Evolutionary conservation across 495 filamentous ascomycete species (phyloP).

Genomic region (Penicillium daleae): DNA sequence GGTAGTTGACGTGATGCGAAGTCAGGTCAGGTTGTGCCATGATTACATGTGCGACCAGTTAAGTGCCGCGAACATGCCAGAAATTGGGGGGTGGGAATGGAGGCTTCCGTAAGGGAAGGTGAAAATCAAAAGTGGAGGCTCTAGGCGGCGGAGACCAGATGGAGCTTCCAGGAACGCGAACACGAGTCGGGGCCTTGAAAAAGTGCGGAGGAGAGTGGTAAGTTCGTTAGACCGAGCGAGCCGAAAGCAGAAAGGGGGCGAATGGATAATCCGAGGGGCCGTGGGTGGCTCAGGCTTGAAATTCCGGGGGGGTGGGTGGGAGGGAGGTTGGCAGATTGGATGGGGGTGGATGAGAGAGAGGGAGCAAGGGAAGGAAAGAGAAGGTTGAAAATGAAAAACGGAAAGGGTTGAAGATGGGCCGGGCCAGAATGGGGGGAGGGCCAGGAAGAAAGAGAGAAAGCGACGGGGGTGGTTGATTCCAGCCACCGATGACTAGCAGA

Average conservation of each 20-base stretch:
- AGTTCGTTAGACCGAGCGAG: background rate
- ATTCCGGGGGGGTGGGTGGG: background rate
- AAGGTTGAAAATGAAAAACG: background rate
- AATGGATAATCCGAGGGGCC: conserved; percentile 3
- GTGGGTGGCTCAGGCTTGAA: background rate
- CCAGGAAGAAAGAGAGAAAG: background rate
- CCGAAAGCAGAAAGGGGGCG: conserved; percentile 3
- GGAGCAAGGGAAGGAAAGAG: background rate
- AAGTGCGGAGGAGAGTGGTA: background rate
- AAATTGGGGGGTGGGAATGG: conserved; percentile 23
- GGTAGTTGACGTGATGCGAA: conserved; percentile 95
- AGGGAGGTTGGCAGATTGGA: too few species aligned
- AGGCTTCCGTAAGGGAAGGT: conserved; percentile 29
- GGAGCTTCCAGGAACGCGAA: conserved; percentile 13
- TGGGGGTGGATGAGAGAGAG: background rate
- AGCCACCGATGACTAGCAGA: conserved; percentile 3
- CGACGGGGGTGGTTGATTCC: background rate
- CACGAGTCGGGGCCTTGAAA: background rate
- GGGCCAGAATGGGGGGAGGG: background rate
- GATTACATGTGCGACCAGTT: conserved; percentile 49
- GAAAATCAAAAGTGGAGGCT: conserved; percentile 36
- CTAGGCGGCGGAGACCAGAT: conserved; percentile 12
- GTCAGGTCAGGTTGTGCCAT: conserved; percentile 65
- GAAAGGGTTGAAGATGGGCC: conserved; percentile 1
- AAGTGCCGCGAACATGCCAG: conserved; percentile 48